phyloP scores from a whole-genome alignment of 1,284 basidiomycete genomes.

The Leccinum glutinopallens region DNA sequence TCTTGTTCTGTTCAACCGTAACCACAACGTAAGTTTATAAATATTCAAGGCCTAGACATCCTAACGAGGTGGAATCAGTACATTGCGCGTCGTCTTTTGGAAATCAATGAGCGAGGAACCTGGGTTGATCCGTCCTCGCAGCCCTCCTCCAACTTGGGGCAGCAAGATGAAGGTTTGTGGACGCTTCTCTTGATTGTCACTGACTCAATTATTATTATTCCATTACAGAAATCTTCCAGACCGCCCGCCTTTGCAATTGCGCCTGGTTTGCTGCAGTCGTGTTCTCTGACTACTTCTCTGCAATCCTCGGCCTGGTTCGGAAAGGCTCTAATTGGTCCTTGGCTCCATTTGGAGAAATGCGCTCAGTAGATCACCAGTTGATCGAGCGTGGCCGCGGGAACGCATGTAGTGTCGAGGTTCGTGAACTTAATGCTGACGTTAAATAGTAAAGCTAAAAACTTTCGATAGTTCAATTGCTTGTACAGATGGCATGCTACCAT shows the following conservation, averaged over 20 bases:
- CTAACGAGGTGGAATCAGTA: slow-evolving; percentile 48
- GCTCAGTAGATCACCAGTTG: slow-evolving; percentile 54
- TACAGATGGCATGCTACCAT: slow-evolving; percentile 85
- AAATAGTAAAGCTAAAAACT: slow-evolving; percentile 11
- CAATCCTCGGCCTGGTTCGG: slow-evolving; percentile 72
- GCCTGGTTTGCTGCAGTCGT: slow-evolving; percentile 74
- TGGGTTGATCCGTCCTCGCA: slow-evolving; percentile 55
- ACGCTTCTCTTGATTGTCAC: neutral
- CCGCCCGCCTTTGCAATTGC: slow-evolving; percentile 74
- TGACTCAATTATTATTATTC: neutral
- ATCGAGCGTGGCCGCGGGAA: slow-evolving; percentile 80
- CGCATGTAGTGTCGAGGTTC: slow-evolving; percentile 74
- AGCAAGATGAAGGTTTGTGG: slow-evolving; percentile 62
- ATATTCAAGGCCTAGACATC: neutral
- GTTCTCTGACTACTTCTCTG: slow-evolving; percentile 77
- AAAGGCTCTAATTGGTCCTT: slow-evolving; percentile 72
- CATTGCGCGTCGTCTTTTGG: slow-evolving; percentile 75
- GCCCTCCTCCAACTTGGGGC: slow-evolving; percentile 40
- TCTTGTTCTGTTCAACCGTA: slow-evolving; percentile 78
- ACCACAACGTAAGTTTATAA: slow-evolving; percentile 72
- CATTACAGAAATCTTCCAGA: slow-evolving; percentile 70
- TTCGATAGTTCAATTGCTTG: slow-evolving; percentile 72
- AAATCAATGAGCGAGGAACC: slow-evolving; percentile 74
- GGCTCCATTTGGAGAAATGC: slow-evolving; percentile 69
- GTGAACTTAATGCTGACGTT: slow-evolving; percentile 17